Evolutionary conservation across 2,329 filamentous ascomycete species (phyloP).

Genomic region (Parastagonospora avenae): DNA sequence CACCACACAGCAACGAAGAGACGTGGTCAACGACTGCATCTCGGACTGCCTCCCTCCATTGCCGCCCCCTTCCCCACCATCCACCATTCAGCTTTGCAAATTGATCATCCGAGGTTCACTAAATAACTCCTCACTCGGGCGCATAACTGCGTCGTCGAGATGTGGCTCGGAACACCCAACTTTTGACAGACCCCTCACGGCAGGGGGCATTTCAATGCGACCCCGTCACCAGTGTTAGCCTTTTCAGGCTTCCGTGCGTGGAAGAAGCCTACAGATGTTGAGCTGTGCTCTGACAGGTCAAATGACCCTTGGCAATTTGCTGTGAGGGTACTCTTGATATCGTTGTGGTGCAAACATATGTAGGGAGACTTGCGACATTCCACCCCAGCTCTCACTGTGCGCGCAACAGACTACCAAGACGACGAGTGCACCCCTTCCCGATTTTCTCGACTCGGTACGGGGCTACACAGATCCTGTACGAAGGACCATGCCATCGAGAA

Average conservation of each 20-base stretch:
- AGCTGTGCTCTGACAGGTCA: slow-evolving; percentile 29
- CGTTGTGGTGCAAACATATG: slow-evolving; percentile 17
- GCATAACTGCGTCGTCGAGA: slow-evolving; percentile 1
- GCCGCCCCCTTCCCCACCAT: not conserved
- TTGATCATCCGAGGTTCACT: not conserved
- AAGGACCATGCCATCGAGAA: too few species aligned
- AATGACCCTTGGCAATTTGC: slow-evolving; percentile 30
- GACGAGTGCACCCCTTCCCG: too few species aligned
- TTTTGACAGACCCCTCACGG: slow-evolving; percentile 18
- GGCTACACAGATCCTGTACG: too few species aligned
- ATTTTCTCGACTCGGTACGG: too few species aligned
- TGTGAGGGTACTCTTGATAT: slow-evolving; percentile 24
- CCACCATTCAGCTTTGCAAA: not conserved
- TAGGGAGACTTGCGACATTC: slow-evolving; percentile 2
- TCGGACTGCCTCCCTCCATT: not conserved
- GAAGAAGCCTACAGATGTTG: slow-evolving; percentile 36
- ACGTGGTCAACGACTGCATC: not conserved
- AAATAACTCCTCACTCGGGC: not conserved
- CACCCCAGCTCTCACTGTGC: slow-evolving; percentile 4
- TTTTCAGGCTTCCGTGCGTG: slow-evolving; percentile 29
- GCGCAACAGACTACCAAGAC: not conserved
- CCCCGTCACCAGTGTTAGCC: slow-evolving; percentile 31
- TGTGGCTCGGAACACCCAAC: slow-evolving; percentile 14
- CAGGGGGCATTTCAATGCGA: slow-evolving; percentile 21
- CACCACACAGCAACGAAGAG: too few species aligned